Percentiles rank a stretch among this genome's conserved stretches.
These are phyloP conservation scores for Penicillium sp. DNA, from an alignment of 2,329 filamentous ascomycete genomes.

Conservation along the genomic window DNA sequence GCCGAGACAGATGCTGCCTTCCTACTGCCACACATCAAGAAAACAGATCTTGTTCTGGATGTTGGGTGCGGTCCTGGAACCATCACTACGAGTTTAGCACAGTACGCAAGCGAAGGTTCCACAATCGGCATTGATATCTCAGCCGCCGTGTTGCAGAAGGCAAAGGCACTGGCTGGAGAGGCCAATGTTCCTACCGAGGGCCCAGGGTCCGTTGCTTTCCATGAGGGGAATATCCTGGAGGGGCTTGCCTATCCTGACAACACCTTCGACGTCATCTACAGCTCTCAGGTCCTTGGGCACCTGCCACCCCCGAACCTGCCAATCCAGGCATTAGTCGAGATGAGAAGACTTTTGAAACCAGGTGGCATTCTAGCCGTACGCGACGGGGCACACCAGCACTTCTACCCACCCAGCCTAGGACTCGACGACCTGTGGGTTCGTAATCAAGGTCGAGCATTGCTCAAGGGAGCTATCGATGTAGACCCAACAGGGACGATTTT, in stretches of 20 bases:
- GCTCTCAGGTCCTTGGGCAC: constrained; percentile 57
- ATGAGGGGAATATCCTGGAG: constrained; percentile 38
- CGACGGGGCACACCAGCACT: constrained; percentile 32
- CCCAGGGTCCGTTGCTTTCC: constrained; percentile 26
- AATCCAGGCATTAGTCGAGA: constrained; percentile 48
- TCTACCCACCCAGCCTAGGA: constrained; percentile 28
- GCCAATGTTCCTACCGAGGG: constrained; percentile 27
- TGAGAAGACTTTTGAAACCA: constrained; percentile 51
- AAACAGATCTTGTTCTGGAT: constrained; percentile 38
- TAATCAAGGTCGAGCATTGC: constrained; percentile 17
- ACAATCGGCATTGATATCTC: constrained; percentile 36
- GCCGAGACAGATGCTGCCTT: constrained; percentile 36
- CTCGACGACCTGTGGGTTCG: constrained; percentile 29
- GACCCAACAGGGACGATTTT: constrained; percentile 22
- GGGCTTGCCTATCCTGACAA: constrained; percentile 39
- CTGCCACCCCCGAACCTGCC: constrained; percentile 44
- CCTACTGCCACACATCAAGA: constrained; percentile 36
- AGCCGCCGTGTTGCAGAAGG: constrained; percentile 28
- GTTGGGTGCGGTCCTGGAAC: constrained; percentile 44
- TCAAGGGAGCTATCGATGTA: constrained; percentile 17
- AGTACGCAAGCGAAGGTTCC: constrained; percentile 30
- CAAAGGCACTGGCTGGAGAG: constrained; percentile 19
- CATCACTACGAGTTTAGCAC: constrained; percentile 40
- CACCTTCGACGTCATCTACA: constrained; percentile 57
- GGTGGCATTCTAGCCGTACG: constrained; percentile 52